phyloP scores from a whole-genome alignment of 73 alveolate species.

The Symbiodinium natans region DNA sequence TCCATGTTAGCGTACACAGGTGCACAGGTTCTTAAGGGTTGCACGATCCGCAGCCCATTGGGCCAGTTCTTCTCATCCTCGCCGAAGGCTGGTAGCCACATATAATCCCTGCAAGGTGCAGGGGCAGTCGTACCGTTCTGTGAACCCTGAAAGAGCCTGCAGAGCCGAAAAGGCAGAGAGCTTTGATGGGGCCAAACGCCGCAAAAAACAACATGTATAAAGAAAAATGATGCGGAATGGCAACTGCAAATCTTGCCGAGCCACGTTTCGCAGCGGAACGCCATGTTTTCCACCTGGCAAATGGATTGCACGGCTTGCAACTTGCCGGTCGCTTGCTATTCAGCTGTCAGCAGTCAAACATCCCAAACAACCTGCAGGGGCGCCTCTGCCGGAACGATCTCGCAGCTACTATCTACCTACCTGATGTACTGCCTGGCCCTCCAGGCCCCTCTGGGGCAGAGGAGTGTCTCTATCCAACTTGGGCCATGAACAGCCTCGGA shows the following conservation, averaged over 20 bases:
- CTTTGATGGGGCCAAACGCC: too few relatives aligned
- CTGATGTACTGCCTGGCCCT: not conserved
- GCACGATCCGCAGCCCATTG: not conserved
- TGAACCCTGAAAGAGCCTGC: too few relatives aligned
- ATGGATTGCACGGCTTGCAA: not conserved
- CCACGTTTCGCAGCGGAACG: conserved; percentile 5
- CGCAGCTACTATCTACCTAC: not conserved
- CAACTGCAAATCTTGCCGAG: too few relatives aligned
- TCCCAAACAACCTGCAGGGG: not conserved
- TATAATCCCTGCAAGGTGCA: conserved; percentile 10
- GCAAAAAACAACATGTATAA: too few relatives aligned
- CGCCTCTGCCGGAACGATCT: not conserved
- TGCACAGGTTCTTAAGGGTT: too few relatives aligned
- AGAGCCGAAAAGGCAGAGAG: too few relatives aligned
- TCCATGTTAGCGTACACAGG: too few relatives aligned
- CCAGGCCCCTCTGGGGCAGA: conserved; percentile 7
- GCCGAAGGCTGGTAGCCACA: conserved; percentile 45
- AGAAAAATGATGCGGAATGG: too few relatives aligned
- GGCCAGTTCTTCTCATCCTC: conserved; percentile 50
- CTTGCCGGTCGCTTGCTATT: too few relatives aligned
- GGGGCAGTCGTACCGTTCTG: too few relatives aligned
- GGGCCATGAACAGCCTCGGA: conserved; percentile 11
- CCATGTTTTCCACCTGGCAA: not conserved
- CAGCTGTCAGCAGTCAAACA: too few relatives aligned
- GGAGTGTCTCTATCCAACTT: not conserved